Conservation (phyloP, 2,329 filamentous ascomycete species). For the Sphaerulina musiva region DNA sequence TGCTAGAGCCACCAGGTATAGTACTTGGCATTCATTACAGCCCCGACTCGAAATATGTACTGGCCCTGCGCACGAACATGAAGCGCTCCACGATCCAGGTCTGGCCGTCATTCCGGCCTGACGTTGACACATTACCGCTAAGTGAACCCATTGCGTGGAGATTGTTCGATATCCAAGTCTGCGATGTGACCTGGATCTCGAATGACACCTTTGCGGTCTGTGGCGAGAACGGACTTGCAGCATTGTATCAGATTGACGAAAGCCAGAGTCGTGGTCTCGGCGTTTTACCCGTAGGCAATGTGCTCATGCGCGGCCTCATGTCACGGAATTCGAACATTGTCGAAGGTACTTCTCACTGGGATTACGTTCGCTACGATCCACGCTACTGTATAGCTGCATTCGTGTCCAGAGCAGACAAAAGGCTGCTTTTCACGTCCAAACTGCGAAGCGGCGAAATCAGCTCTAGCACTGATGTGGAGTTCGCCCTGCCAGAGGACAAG, state of each 20-base stretch:
- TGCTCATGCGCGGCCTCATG: conserved; percentile 19
- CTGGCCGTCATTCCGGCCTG: conserved; percentile 18
- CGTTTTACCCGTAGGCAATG: conserved; percentile 5
- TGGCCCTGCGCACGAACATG: conserved; percentile 28
- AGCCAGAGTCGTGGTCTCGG: conserved; percentile 11
- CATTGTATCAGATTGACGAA: conserved; percentile 19
- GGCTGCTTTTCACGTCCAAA: conserved; percentile 32
- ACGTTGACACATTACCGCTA: conserved; percentile 10
- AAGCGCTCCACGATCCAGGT: conserved; percentile 31
- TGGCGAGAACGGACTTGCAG: conserved; percentile 32
- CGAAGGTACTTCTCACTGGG: conserved; percentile 16
- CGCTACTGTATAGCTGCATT: conserved; percentile 33
- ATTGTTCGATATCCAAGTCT: conserved; percentile 37
- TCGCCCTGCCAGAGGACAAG: conserved; percentile 13
- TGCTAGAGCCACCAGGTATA: conserved; percentile 28
- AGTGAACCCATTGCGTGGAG: conserved; percentile 38
- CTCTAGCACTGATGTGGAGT: conserved; percentile 5
- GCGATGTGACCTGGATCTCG: conserved; percentile 42
- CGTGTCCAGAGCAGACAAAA: conserved; percentile 22
- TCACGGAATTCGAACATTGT: conserved; percentile 15
- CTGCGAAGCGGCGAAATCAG: neutral
- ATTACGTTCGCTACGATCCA: conserved; percentile 36
- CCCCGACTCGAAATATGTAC: conserved; percentile 26
- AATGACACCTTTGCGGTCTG: conserved; percentile 41
- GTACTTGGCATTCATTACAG: conserved; percentile 30